Conservation (phyloP, 495 filamentous ascomycete species). For the Penicillium longicatenatum region DNA sequence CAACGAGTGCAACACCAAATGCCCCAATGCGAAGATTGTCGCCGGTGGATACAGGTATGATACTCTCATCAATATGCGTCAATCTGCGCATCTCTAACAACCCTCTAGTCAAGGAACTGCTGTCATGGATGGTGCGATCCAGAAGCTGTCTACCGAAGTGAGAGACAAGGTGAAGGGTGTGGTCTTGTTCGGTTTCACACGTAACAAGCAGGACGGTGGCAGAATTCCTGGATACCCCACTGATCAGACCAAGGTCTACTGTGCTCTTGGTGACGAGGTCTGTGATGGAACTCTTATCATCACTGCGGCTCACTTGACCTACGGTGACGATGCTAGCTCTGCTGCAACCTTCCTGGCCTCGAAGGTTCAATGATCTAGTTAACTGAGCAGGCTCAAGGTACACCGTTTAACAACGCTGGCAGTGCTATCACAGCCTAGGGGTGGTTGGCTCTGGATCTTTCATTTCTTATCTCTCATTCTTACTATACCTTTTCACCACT, state of each 20-base stretch:
- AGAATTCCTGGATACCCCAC: slow-evolving; percentile 49
- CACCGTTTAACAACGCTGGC: neutral
- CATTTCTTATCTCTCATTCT: neutral
- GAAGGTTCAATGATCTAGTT: slow-evolving; percentile 9
- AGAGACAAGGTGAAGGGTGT: slow-evolving; percentile 51
- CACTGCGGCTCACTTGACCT: slow-evolving; percentile 46
- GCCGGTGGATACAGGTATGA: slow-evolving; percentile 50
- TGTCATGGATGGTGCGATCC: slow-evolving; percentile 50
- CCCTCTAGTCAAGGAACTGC: slow-evolving; percentile 54
- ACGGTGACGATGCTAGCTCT: slow-evolving; percentile 27
- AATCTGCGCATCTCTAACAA: slow-evolving; percentile 8
- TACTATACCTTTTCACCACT: no score
- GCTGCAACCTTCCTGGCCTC: slow-evolving; percentile 18
- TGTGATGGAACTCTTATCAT: slow-evolving; percentile 53
- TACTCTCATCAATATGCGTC: neutral
- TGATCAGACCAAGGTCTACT: slow-evolving; percentile 49
- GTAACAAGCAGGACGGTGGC: slow-evolving; percentile 52
- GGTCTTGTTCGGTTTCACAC: slow-evolving; percentile 57
- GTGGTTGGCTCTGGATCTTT: neutral
- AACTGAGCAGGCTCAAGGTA: neutral
- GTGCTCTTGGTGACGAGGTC: slow-evolving; percentile 51
- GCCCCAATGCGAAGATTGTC: slow-evolving; percentile 57
- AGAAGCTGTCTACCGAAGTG: slow-evolving; percentile 39
- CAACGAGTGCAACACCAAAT: slow-evolving; percentile 41
- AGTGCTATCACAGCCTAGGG: neutral